Conservation (phyloP, 345 rosid genomes). For the Syzygium aromaticum region DNA sequence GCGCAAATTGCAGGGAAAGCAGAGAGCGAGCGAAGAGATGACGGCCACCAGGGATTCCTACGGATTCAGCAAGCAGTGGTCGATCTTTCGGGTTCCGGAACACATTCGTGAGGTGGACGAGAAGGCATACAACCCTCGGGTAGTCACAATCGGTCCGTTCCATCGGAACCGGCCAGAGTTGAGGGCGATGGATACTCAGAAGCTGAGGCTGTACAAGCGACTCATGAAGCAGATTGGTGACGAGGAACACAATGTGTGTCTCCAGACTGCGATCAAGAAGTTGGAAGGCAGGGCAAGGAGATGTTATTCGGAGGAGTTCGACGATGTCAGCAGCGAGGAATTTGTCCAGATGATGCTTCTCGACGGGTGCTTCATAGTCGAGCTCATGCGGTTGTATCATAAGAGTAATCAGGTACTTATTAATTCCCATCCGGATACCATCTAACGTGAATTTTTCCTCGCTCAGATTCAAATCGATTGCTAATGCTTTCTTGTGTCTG, state of each 20-base stretch:
- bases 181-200: slow-evolving; percentile 1
- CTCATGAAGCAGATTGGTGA: neutral
- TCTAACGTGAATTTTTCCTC: neutral
- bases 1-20: neutral
- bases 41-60: neutral
- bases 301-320: neutral
- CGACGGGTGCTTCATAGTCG: slow-evolving; percentile 4
- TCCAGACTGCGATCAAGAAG: neutral
- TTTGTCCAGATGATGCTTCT: slow-evolving; percentile 1
- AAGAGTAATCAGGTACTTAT: neutral
- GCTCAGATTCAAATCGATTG: neutral
- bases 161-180: neutral
- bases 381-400: neutral
- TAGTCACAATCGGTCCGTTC: neutral
- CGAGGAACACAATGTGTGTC: neutral
- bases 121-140: neutral
- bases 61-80: neutral
- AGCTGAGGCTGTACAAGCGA: neutral
- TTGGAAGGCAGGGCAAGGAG: neutral
- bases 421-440: neutral
- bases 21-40: neutral
- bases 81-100: neutral
- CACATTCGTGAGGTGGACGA: neutral
- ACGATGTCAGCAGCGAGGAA: neutral
- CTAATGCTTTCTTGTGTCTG: neutral